Evolutionary conservation across 106 monocot species (phyloP).

Genomic region (Iris macrosiphon): DNA sequence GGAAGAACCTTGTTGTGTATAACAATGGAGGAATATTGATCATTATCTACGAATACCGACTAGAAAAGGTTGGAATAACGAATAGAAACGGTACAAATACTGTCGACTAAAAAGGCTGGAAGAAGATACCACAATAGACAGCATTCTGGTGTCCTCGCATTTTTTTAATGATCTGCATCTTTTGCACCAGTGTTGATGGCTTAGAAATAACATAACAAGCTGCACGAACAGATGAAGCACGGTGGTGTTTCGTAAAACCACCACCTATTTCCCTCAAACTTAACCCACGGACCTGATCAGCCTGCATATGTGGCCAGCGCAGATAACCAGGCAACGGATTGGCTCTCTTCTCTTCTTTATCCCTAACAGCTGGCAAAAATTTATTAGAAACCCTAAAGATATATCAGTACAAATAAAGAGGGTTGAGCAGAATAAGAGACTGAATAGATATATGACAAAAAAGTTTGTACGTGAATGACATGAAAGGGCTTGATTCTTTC

Average conservation of each 20-base stretch:
- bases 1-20: too few species aligned
- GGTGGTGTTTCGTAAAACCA: slow-evolving; percentile 86
- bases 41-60: too few species aligned
- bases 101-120: too few species aligned
- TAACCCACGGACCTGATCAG: slow-evolving; percentile 88
- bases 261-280: slow-evolving; percentile 95
- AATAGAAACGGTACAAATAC: too few species aligned
- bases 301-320: slow-evolving; percentile 97
- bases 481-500: not conserved
- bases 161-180: slow-evolving; percentile 93
- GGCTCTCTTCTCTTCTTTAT: slow-evolving; percentile 33
- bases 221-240: slow-evolving; percentile 83
- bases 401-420: not conserved
- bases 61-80: too few species aligned
- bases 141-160: slow-evolving; percentile 94
- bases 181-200: slow-evolving; percentile 83
- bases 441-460: not conserved
- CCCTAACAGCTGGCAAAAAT: slow-evolving; percentile 53
- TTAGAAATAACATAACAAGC: slow-evolving; percentile 97
- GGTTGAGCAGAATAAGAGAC: not conserved
- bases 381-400: slow-evolving; percentile 8
- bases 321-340: slow-evolving; percentile 47
- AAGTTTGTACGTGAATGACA: not conserved
- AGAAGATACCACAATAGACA: slow-evolving; percentile 86
- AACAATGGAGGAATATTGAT: too few species aligned